A percentile compares a stretch with the other conserved stretches of the same genome.
Conservation (phyloP, 352 stramenopile genomes). For the Globisporangium abappressorium region DNA sequence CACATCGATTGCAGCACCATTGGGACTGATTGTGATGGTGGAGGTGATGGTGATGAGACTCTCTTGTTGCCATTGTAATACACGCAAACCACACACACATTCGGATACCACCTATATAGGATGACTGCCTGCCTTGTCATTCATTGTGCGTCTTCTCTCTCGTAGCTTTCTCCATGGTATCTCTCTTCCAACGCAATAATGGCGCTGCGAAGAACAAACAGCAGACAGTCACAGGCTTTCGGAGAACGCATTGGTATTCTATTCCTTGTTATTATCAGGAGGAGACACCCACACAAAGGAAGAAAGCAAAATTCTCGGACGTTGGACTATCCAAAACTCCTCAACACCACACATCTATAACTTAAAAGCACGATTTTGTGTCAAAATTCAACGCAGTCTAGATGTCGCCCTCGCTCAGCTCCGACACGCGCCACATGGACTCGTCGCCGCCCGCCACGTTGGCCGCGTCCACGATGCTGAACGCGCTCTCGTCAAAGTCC, state of each 20-base stretch:
- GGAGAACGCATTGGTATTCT: neutral
- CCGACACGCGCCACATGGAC: conserved; percentile 25
- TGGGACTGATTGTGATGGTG: neutral
- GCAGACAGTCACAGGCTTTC: neutral
- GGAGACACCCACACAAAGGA: too few species aligned
- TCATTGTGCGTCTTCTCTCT: neutral
- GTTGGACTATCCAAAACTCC: neutral
- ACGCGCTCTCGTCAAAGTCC: conserved; percentile 20
- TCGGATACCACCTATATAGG: too few species aligned
- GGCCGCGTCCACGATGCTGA: conserved; percentile 21
- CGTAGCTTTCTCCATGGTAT: neutral
- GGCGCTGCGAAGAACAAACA: neutral
- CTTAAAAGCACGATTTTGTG: neutral
- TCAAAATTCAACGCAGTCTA: conserved; percentile 8
- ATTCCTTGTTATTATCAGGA: neutral
- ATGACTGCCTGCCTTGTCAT: neutral
- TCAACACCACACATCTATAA: conserved; percentile 13
- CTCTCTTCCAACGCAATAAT: neutral
- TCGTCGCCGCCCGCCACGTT: conserved; percentile 16
- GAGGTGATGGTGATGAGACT: neutral
- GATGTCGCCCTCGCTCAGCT: conserved; percentile 43
- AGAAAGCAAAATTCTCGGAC: neutral
- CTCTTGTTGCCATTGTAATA: conserved; percentile 8
- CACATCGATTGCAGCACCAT: too few species aligned
- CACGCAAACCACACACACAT: neutral